Base-by-base conservation (phyloP, 1,139 yeast species). In the Protomyces macrosporus region DNA sequence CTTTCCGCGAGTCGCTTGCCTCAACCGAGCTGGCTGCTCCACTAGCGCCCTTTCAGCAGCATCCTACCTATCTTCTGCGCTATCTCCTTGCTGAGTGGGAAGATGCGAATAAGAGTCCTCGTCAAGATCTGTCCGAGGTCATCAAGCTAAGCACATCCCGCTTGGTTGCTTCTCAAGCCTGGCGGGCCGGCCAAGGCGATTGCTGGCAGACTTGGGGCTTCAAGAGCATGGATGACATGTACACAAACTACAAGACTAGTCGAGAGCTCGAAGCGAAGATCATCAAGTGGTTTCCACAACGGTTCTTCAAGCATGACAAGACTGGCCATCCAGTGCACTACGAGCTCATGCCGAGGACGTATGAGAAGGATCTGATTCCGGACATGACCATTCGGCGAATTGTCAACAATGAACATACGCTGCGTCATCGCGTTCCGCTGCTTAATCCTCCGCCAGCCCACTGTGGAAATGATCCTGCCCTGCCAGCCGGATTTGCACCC, bases 111-210 rank as follows among this genome's bases (percentile, higher is more conserved):
- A 56, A 37, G 1, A 51, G 40, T 35, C 52, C 45, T 10, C 30
- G 42, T 6, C 33, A 51, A 12, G 42, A 58, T 34, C 51, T 58
- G 40, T n/a, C 32, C 16, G 56, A 58, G 35, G 37, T 58, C 9
- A 51, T 58, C 16, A 14, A 9, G 32, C 56, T 39, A 14, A 40
- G 52, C 9, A 42, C 62, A 30, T 34, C 37, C 42, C 40, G 52
- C 7, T n/a, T 58, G 7, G 42, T 37, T 12, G 42, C 35, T 12
- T 39, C 62, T 16, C 62, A 58, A 35, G 37, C 16, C 6, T 58
- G 62, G 62, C 62, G 62, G 7, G 34, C 55, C 4, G 62, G 62
- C 30, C 50, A 32, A 30, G 62, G 62, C 37, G 62, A 58, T 12
- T 39, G 45, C 33, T 58, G 62, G 62, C n/a, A 23, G 35, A 16